Base-by-base conservation (phyloP, 176 grass and related monocot species). In the Oryza rufipogon region DNA sequence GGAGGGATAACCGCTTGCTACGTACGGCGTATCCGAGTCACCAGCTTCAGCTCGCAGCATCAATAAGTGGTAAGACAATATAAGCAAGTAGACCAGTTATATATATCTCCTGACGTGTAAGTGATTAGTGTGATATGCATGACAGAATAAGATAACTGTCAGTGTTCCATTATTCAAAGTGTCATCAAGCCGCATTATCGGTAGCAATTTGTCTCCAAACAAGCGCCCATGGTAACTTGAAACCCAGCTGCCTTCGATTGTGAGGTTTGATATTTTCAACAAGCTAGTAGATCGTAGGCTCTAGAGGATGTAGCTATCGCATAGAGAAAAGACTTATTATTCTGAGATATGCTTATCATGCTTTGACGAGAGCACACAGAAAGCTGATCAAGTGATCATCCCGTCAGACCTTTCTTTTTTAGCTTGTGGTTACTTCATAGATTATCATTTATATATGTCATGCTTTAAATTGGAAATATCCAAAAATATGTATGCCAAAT, bases 1-100 rank as follows among this genome's bases (percentile, higher is more conserved):
- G 75, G 26, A 64, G 7, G 26, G 66, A 65, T 86, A 79, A 86
- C 76, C n/a, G 56, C 67, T 66, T 64, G 84, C 54, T 73, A 49
- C 83, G 77, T 73, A 49, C 83, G 77, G 22, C 54, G 4, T 80
- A 64, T 73, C 76, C 9, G 68, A 72, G 68, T 86, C 84, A 86
- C 54, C 76, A 65, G 28, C 68, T 78, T 63, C 66, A 85, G 78
- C 75, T 61, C 9, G 49, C 52, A 26, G 48, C 10, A 30, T 2
- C 11, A 2, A 38, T 25, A 0, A 32, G 71, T 49, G 71, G 9
- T 61, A 42, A 72, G 51, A 56, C 51, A 19, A 49, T 32, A 32
- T 48, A 48, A 54, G 49, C 13, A 15, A 16, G 49, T 58, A 58
- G 0, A 58, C 34, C 52, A 20, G 52, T n/a, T 60, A 2, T 60